Base-by-base conservation (phyloP, 805 yeast species). In the Candida awuae region DNA sequence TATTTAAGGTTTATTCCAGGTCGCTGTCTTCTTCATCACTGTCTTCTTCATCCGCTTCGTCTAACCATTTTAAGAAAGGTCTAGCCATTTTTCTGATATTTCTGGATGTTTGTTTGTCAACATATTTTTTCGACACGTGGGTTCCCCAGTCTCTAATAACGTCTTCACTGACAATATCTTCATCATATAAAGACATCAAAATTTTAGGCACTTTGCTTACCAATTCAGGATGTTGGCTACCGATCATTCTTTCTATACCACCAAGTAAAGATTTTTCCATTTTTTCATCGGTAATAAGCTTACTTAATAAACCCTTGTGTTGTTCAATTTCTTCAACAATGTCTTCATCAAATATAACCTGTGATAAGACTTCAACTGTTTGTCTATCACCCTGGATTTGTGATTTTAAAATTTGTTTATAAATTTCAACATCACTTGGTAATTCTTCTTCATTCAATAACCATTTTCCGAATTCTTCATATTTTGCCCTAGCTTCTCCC, bases 31-130 rank as follows among this genome's bases (percentile, higher is more conserved):
- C 85, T 34, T 76, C 81, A 49, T 77, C 84, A 48, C 73, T 71
- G 48, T 80, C 10, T 9, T 25, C 90, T 59, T 78, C 81, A 51
- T 86, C 96, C 44, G 98, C 97, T 62, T 84, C 88, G 58, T 86
- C 80, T 50, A 92, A 75, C 98, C 98, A 92, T 50, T 82, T 78
- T 48, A 92, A 68, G 66, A 92, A 92, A 22, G 97, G 95, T 66
- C 87, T 88, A 45, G 97, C 97, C 33, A 96, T 92, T 65, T 80
- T 84, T 65, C 96, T 84, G 37, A 88, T 95, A 73, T 84, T 90
- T 69, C 90, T 90, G 38, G 94, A 81, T 25, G 78, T 71, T 34
- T 86, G 94, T 68, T 90, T 92, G 45, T 94, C 84, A 44, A 92
- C 96, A 55, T 80, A 92, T 63, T 87, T 88, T 70, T 87, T 87